Base-by-base conservation (phyloP, 2,329 filamentous ascomycete species). In the Mycocentrospora acerina region DNA sequence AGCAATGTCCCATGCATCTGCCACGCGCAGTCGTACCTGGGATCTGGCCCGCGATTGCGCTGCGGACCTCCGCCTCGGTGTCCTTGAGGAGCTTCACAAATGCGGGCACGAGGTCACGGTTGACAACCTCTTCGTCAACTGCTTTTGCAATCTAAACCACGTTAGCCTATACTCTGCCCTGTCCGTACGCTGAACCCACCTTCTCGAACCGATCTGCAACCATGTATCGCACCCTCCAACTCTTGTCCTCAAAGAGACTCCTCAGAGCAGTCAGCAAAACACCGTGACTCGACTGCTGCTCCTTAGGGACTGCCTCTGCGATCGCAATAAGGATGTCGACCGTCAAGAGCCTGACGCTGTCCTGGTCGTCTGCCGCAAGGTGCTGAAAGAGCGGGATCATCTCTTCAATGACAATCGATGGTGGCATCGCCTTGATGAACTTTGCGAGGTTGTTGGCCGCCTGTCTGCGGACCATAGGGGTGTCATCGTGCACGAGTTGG, bases 321-420 rank as follows among this genome's bases (percentile, higher is more conserved):
- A 98, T 94, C 26, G 91, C 86, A 62, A 97, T 95, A 55, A 98
- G 80, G 49, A 97, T 88, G 64, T 98, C 91, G 28, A 98, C 93
- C 1, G 93, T 98, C 66, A 98, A 77, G 60, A 98, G 77, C 51
- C 93, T 85, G 50, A 98, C 93, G 62, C 91, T 97, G 70, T 98
- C 93, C 73, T 98, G 93, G 68, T 98, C 93, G 66, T 98, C 93
- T 60, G 87, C 83, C 35, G 91, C 90, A 49, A 98, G 83, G 71
- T 96, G 91, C 72, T 97, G 90, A 75, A 98, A 98, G 55, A 97
- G 81, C 65, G 91, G 89, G 75, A 98, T 96, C 88, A 98, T 97
- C 75, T 98, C 93, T 40, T 95, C 89, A 60, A 98, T 89, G 57
- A 97, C 89, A 58, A 95, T 83, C 41, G 86, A 79, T 31, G 90